phyloP scores from a whole-genome alignment of 2,329 filamentous ascomycete genomes.

The Aspergillus quadrilineatus region DNA sequence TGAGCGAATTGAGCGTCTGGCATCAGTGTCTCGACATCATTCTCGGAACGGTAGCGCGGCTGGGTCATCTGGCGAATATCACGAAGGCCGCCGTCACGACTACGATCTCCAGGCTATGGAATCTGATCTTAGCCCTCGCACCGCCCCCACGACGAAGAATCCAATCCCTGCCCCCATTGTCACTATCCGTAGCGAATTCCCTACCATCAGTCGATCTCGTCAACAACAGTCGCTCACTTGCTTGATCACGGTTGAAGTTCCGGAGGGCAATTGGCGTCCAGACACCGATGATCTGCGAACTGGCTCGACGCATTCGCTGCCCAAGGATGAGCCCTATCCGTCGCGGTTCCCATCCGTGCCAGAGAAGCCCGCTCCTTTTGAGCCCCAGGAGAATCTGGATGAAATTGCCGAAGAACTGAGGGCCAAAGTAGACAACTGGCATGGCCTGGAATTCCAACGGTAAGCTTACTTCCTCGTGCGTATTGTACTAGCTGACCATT shows the following conservation, averaged over 20 bases:
- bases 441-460: slow-evolving; percentile 87
- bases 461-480: slow-evolving; percentile 37
- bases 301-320: slow-evolving; percentile 50
- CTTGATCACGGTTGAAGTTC: slow-evolving; percentile 87
- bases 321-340: slow-evolving; percentile 54
- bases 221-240: slow-evolving; percentile 96
- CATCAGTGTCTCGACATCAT: slow-evolving; percentile 52
- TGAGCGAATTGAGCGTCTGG: slow-evolving; percentile 49
- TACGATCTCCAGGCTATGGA: slow-evolving; percentile 98
- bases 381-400: slow-evolving; percentile 73
- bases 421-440: slow-evolving; percentile 95
- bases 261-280: slow-evolving; percentile 86
- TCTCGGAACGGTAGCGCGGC: slow-evolving; percentile 74
- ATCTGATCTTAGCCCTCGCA: slow-evolving; percentile 70
- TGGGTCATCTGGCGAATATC: slow-evolving; percentile 75
- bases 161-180: slow-evolving; percentile 88
- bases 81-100: slow-evolving; percentile 78
- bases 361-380: slow-evolving; percentile 65
- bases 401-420: slow-evolving; percentile 84
- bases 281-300: slow-evolving; percentile 73
- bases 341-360: slow-evolving; percentile 44
- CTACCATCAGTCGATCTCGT: slow-evolving; percentile 84
- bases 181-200: slow-evolving; percentile 95
- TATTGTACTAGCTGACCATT: slow-evolving; percentile 2
- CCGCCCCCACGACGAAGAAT: slow-evolving; percentile 64